Base-by-base conservation (phyloP, 2,329 filamentous ascomycete genomes). In the Byssoonygena ceratinophila region DNA sequence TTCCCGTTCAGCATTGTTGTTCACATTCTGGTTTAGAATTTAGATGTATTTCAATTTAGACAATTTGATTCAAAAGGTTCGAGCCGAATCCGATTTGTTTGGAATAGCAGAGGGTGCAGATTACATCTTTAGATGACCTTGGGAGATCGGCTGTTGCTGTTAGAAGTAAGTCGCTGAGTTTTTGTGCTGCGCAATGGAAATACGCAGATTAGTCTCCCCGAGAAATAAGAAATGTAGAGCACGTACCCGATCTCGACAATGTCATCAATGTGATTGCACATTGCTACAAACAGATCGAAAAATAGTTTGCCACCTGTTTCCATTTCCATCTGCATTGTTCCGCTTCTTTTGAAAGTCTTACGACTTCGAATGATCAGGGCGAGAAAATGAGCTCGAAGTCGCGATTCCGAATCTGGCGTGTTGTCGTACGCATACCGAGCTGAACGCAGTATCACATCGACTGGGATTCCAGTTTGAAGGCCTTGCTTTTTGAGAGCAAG, bases 291-390 rank as follows among this genome's bases (percentile, higher is more conserved):
- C 72, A 97, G 77, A 78, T 96, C 90, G 75, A 97, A 97, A 79
- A 92, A 96, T 74, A 96, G 79, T 78, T 90, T 90, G 74, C 81
- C 89, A 70, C 90, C 89, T 71, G 82, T 82, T 77, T 95, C 87
- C 90, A 97, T 96, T 77, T 96, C 90, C 76, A 86, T 84, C 80
- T 96, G 90, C 89, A 96, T 94, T 72, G 90, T 96, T 73, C 90
- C 90, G 76, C 89, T 95, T 74, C 86, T 83, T 84, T 95, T 96
- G 73, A 97, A 96, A 66, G 88, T 95, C 77, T 89, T 89, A 71
- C 91, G 87, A 79, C 87, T 91, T 76, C 90, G 85, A 77, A 96
- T 95, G 73, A 96, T 94, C 72, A 96, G 81, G 69, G 90, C 88
- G 70, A 97, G 83, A 78, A 95, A 96, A 76, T 95, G 89, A 76